These are phyloP conservation scores for Xylariaceae sp. DNA, from an alignment of 2,329 filamentous ascomycete genomes.

Conservation along the genomic window DNA sequence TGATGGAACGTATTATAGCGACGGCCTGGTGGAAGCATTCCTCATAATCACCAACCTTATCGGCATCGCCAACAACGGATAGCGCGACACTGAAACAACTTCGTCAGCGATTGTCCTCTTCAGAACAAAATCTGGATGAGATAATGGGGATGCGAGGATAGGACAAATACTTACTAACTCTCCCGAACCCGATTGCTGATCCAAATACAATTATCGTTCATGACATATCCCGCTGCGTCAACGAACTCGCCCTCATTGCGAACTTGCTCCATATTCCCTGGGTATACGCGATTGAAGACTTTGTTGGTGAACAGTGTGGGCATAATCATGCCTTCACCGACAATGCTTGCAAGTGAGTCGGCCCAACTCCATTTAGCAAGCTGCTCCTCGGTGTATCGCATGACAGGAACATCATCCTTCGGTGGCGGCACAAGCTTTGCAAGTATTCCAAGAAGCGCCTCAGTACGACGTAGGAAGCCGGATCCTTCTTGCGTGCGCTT, in stretches of 20 bases:
- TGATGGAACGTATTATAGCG: conserved; percentile 3
- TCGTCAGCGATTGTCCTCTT: neutral
- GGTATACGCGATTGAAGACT: conserved; percentile 9
- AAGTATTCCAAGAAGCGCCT: conserved; percentile 6
- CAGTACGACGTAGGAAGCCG: conserved; percentile 8
- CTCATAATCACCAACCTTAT: conserved; percentile 6
- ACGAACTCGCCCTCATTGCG: conserved; percentile 9
- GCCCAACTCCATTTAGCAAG: conserved; percentile 9
- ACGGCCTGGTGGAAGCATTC: conserved; percentile 5
- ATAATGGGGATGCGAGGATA: too few relatives aligned
- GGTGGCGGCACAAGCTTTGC: conserved; percentile 5
- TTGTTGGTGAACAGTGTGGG: conserved; percentile 6
- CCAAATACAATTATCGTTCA: conserved; percentile 8
- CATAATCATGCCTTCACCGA: conserved; percentile 1
- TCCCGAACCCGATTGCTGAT: conserved; percentile 8
- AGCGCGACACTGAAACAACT: conserved; percentile 5
- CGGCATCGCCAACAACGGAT: conserved; percentile 6
- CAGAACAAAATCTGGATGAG: too few relatives aligned
- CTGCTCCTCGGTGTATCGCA: conserved; percentile 4
- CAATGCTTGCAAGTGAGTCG: conserved; percentile 4
- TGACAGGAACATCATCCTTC: neutral
- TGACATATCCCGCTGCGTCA: conserved; percentile 8
- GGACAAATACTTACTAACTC: conserved; percentile 5
- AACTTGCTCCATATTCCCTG: conserved; percentile 7
- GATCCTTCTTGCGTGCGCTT: conserved; percentile 7